These are phyloP conservation scores for Erigeron philadelphicus DNA, from an alignment of 140 eudicot genomes.

Conservation along the genomic window DNA sequence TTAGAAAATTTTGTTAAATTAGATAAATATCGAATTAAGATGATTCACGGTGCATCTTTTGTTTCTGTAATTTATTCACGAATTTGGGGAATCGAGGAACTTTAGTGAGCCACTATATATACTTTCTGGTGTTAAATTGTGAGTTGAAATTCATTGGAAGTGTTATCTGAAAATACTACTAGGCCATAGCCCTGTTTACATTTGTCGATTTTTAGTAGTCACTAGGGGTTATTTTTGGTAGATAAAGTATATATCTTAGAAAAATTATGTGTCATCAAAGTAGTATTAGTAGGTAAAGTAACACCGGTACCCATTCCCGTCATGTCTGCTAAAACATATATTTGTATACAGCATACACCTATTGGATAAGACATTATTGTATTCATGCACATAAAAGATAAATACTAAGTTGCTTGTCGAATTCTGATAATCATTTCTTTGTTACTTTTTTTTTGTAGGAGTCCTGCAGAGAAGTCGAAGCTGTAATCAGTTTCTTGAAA, in stretches of 20 bases:
- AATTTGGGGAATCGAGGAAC: neutral
- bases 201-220: too few relatives aligned
- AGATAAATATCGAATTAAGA: neutral
- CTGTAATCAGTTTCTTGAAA: constrained; percentile 71
- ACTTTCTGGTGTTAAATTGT: neutral
- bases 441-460: constrained; percentile 43
- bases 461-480: constrained; percentile 90
- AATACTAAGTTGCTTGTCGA: neutral
- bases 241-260: neutral
- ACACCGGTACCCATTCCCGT: too few relatives aligned
- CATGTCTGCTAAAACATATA: neutral
- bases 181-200: neutral
- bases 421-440: neutral
- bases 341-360: neutral
- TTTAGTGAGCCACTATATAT: neutral
- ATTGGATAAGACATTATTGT: neutral
- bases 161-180: neutral
- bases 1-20: neutral
- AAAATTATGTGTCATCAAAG: too few relatives aligned
- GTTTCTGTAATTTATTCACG: constrained; percentile 16
- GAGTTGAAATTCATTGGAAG: neutral
- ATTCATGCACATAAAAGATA: neutral
- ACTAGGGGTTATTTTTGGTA: neutral
- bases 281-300: too few relatives aligned
- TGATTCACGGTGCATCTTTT: constrained; percentile 48